Percentiles rank a stretch among this genome's conserved stretches.
Conservation (phyloP, 2,329 filamentous ascomycete species). For the Knoxdaviesia capensis region DNA sequence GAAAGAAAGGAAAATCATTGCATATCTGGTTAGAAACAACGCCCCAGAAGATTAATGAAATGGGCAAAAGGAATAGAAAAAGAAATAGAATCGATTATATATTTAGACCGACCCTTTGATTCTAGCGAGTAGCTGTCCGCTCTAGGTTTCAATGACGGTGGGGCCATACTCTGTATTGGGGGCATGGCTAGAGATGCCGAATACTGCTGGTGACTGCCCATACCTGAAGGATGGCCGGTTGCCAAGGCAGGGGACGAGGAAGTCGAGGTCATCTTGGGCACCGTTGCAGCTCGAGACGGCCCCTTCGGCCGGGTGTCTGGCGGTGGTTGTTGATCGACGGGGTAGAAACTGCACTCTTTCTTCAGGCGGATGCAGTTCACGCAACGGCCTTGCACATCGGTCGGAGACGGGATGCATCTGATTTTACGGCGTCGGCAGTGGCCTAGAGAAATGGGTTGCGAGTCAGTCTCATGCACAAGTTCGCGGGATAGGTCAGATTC, state of each 20-base stretch:
- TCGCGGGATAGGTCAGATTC: not conserved
- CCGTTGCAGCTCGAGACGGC: slow-evolving; percentile 16
- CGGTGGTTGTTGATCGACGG: slow-evolving; percentile 58
- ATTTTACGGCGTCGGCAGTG: slow-evolving; percentile 91
- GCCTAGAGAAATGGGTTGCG: slow-evolving; percentile 26
- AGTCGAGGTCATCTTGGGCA: slow-evolving; percentile 20
- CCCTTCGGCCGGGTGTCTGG: slow-evolving; percentile 23
- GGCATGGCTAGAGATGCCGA: slow-evolving; percentile 23
- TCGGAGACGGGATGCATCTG: slow-evolving; percentile 59
- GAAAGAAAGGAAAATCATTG: no score
- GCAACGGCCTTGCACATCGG: slow-evolving; percentile 58
- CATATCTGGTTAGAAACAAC: no score
- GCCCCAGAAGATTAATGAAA: no score
- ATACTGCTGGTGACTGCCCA: slow-evolving; percentile 15
- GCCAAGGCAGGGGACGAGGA: slow-evolving; percentile 27
- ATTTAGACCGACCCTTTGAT: slow-evolving; percentile 19
- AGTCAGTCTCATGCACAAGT: not conserved
- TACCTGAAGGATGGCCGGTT: slow-evolving; percentile 20
- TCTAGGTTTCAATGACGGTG: slow-evolving; percentile 18
- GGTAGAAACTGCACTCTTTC: slow-evolving; percentile 84
- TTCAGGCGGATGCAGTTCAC: slow-evolving; percentile 85
- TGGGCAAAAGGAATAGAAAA: no score
- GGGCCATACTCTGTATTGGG: slow-evolving; percentile 23
- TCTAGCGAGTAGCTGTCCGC: slow-evolving; percentile 18
- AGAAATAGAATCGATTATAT: no score